Base-by-base conservation (phyloP, 2,329 filamentous ascomycete genomes). In the Pestalotiopsis sp. region DNA sequence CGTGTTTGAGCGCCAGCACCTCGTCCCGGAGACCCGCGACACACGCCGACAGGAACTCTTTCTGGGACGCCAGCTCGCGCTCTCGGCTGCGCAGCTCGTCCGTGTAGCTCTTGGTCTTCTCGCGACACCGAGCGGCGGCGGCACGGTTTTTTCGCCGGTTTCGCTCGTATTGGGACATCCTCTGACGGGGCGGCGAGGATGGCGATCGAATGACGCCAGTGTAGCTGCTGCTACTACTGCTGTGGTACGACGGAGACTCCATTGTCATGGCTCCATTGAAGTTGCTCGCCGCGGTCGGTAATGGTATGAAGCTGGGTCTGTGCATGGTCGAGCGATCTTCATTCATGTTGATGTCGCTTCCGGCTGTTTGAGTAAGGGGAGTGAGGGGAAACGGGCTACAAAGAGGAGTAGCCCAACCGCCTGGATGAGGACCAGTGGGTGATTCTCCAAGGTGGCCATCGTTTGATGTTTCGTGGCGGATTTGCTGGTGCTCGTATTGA, bases 101-200 rank as follows among this genome's bases (percentile, higher is more conserved):
- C 9, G 71, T 68, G 9, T 74, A 74, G 1, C 73, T 72, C 59
- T 76, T 77, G 12, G 74, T 74, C 67, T 78, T 79, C 27, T 73
- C 75, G 9, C 78, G 74, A 72, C 76, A 79, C 58, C 75, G 76
- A 36, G 71, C 76, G 0, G 78, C 78, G 0, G 77, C 78, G 2
- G 70, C 67, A 4, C 77, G 76, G 71, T 78, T 79, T 58, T 70
- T 70, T 52, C 64, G 66, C 20, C 66, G 41, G n/a, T 65, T 70
- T 9, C 66, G 66, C 59, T 62, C 59, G 31, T 62, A 31, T 36
- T 62, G 59, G n/a, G 45, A 52, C 45, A n/a, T 4, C 6, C 17
- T 52, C 6, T 36, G 31, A 6, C 31, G 23, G 41, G 41, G 45
- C n/a, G 45, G 20, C 45, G 45, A 52, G n/a, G 20, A n/a, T n/a